Conservation (phyloP, 768 basidiomycete species). For the Crepidotus variabilis region DNA sequence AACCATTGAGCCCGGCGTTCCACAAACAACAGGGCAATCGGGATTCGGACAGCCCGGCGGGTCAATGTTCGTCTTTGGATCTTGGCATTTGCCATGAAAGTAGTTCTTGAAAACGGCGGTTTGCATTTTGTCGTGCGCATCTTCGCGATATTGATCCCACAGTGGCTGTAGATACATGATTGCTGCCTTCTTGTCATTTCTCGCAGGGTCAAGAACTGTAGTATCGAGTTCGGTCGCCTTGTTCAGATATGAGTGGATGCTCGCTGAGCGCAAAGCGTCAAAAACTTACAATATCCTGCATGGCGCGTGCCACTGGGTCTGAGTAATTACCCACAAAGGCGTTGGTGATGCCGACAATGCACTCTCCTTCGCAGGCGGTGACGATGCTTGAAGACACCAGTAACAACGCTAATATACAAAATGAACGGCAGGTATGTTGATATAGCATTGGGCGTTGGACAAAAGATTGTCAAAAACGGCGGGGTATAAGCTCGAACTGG, state of each 20-base stretch:
- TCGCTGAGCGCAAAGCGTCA: not conserved
- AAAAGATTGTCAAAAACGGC: not conserved
- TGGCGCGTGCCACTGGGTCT: slow-evolving; percentile 31
- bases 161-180: slow-evolving; percentile 43
- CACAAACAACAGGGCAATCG: slow-evolving; percentile 74
- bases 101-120: slow-evolving; percentile 61
- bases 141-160: slow-evolving; percentile 38
- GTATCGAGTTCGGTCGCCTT: slow-evolving; percentile 20
- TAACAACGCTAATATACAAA: not conserved
- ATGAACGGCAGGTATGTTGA: not conserved
- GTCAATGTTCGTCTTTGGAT: slow-evolving; percentile 40
- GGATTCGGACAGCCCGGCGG: slow-evolving; percentile 76
- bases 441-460: not conserved
- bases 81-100: slow-evolving; percentile 77
- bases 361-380: slow-evolving; percentile 60
- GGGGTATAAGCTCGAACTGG: too few species aligned
- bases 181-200: slow-evolving; percentile 1
- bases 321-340: slow-evolving; percentile 51
- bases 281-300: slow-evolving; percentile 39
- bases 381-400: not conserved
- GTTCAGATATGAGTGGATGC: not conserved
- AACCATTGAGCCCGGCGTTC: slow-evolving; percentile 77
- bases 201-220: slow-evolving; percentile 11
- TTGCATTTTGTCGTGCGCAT: slow-evolving; percentile 41
- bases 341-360: slow-evolving; percentile 57